Evolutionary conservation across 371 early-diverging fungal species (phyloP), one percentile per base, ranked within the genome.

Genomic region (Apophysomyces trapeziformis): DNA sequence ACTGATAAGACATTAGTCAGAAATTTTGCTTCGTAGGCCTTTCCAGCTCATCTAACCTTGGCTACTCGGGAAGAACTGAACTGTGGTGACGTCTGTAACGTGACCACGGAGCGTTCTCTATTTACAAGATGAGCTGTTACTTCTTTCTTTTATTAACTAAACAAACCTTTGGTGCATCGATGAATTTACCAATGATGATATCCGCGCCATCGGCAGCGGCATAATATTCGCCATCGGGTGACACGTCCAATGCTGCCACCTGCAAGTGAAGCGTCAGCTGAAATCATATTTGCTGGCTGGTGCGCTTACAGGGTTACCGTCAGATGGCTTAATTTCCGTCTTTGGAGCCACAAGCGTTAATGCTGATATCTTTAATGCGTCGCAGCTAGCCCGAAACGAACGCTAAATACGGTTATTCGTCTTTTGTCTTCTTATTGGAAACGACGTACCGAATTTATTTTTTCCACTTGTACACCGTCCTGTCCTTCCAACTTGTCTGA

Each of bases 11-110:
- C 5, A 41, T n/a, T 1, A 5, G 32, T 37, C 18, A 21, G 14
- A 46, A 41, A 57, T 37, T 26, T 26, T 26, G 32, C 32, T 26
- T 26, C 32, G 32, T 2, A 2, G 32, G 9, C 16, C 38, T 38
- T 7, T 59, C 1, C 7, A 35, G 6, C 21, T 57, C 4, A 11
- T 26, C 64, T 7, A 74, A 83, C 90, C 80, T 85, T 89, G 87
- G n/a, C 90, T 90, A 8, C 91, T 90, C 0, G 93, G 92, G 59
- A 93, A 92, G 71, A 92, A 90, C 57, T 75, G 80, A 64, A 89
- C 84, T 16, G 85, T 78, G 21, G 86, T 89, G 35, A 90, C 75
- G 68, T 91, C 91, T 36, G 82, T 85, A 36, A 89, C 21, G 60
- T 93, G 93, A 0, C 90, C 93, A 61, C 79, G 77, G 18, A 92